phyloP scores from a whole-genome alignment of 345 rosid genomes.

The Arabidopsis suecica region DNA sequence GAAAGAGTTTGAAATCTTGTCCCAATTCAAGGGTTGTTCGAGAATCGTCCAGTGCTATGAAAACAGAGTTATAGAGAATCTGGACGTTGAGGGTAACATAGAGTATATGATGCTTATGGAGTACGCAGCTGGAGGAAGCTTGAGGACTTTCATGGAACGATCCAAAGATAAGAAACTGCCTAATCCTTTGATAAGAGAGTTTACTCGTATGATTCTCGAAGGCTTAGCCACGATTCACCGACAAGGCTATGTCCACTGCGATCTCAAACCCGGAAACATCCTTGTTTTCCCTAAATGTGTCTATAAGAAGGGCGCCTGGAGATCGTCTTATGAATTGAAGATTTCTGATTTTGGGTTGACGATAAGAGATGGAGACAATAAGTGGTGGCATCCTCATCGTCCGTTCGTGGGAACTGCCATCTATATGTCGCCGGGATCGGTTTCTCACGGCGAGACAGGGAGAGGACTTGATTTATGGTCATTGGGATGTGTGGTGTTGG shows the following conservation, averaged over 20 bases:
- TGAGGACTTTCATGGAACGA: slow-evolving; percentile 34
- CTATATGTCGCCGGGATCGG: slow-evolving; percentile 53
- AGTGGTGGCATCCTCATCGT: slow-evolving; percentile 21
- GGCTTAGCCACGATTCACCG: slow-evolving; percentile 49
- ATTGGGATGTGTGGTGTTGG: slow-evolving; percentile 56
- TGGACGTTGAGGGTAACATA: slow-evolving; percentile 25
- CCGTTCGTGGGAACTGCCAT: slow-evolving; percentile 44
- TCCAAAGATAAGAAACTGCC: slow-evolving; percentile 39
- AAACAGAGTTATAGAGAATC: slow-evolving; percentile 28
- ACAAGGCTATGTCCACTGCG: slow-evolving; percentile 51
- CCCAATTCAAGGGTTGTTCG: slow-evolving; percentile 37
- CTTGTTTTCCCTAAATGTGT: slow-evolving; percentile 25
- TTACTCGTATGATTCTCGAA: slow-evolving; percentile 45
- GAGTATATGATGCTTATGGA: slow-evolving; percentile 48
- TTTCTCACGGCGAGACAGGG: slow-evolving; percentile 35
- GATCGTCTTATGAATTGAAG: slow-evolving; percentile 20
- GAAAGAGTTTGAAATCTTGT: slow-evolving; percentile 46
- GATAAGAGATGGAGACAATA: slow-evolving; percentile 33
- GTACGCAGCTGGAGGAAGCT: slow-evolving; percentile 54
- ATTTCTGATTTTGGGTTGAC: slow-evolving; percentile 53
- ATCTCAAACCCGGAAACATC: slow-evolving; percentile 53
- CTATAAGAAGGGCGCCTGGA: not conserved
- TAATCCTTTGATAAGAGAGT: slow-evolving; percentile 44
- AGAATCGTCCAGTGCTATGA: slow-evolving; percentile 44
- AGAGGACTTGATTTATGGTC: slow-evolving; percentile 58